phyloP scores from a whole-genome alignment of 1,284 basidiomycete genomes.

The Golubevia sp. region DNA sequence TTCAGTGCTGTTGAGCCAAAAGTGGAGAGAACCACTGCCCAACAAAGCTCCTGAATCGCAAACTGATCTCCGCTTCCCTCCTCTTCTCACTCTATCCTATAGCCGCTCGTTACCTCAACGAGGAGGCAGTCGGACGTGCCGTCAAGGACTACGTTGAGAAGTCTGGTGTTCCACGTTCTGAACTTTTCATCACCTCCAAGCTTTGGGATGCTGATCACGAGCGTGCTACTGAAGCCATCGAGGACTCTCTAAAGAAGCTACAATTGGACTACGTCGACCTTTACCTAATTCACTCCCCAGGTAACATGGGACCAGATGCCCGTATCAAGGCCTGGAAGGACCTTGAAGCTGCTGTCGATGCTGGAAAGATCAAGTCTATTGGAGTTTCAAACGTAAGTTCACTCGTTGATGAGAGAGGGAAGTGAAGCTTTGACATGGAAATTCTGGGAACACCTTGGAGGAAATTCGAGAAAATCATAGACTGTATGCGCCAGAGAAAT shows the following conservation, averaged over 20 bases:
- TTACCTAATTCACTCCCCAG: constrained; percentile 57
- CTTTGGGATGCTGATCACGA: constrained; percentile 59
- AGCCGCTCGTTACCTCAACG: constrained; percentile 56
- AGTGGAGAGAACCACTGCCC: too few relatives aligned
- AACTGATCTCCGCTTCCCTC: not conserved
- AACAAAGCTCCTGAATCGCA: too few relatives aligned
- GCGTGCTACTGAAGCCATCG: constrained; percentile 49
- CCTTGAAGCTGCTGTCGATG: constrained; percentile 56
- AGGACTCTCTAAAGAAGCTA: constrained; percentile 59
- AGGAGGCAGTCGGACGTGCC: constrained; percentile 55
- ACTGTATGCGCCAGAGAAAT: not conserved
- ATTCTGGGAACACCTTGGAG: too few relatives aligned
- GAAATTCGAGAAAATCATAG: not conserved
- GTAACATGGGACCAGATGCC: constrained; percentile 47
- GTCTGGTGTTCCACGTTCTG: constrained; percentile 44
- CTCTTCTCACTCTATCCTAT: constrained; percentile 2
- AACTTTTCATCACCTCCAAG: constrained; percentile 59
- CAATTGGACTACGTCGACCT: constrained; percentile 55
- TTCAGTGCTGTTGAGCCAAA: too few relatives aligned
- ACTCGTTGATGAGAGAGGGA: not conserved
- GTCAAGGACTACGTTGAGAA: constrained; percentile 45
- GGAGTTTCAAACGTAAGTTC: constrained; percentile 51
- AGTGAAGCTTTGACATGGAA: too few relatives aligned
- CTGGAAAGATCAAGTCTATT: constrained; percentile 56
- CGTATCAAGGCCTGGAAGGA: constrained; percentile 55